Base-by-base conservation (phyloP, 257 asterid species). In the Handroanthus guayacan region DNA sequence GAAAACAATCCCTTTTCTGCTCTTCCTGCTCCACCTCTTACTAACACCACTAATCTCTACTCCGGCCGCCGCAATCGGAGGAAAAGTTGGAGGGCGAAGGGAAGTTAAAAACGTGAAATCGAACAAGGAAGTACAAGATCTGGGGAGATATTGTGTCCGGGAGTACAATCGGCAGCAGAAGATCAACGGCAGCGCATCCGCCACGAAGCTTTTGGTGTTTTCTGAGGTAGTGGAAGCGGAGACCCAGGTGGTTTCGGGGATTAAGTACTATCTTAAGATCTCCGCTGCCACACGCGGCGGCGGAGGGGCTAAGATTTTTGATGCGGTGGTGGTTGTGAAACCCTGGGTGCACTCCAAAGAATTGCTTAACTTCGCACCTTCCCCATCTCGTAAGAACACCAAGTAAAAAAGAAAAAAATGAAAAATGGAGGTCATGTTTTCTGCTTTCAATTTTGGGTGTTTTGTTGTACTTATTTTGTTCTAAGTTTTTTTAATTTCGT, bases 211-310 rank as follows among this genome's bases (percentile, higher is more conserved):
- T 0, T 78, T 89, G n/a, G 55, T 17, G 2, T 91, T 91, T 76
- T 50, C 86, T 1, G 63, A 78, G 61, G 97, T 93, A 48, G 85
- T 86, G 72, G 87, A 75, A 68, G 98, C 94, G 0, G 86, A 91
- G 86, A 81, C 81, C 16, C 98, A 93, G 84, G 98, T 93, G 31
- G 96, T 93, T 25, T 70, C 97, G 31, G 97, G 97, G 9, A 75
- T 88, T 51, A 93, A 91, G 41, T 91, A 91, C 69, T 89, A 89
- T 71, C 87, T 93, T 43, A 85, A 77, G 76, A 87, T 93, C 81
- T 68, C 84, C 0, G 91, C 94, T 14, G 70, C 71, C 20, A 12
- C 69, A 0, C 58, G 71, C 17, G 18, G 56, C 11, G 81, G 78
- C 16, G 76, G 76, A 1, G 6, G 47, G 16, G 69, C 82, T 3